These are phyloP conservation scores for Neodidymelliopsis sp. DNA, from an alignment of 2,329 filamentous ascomycete genomes.

Conservation along the genomic window DNA sequence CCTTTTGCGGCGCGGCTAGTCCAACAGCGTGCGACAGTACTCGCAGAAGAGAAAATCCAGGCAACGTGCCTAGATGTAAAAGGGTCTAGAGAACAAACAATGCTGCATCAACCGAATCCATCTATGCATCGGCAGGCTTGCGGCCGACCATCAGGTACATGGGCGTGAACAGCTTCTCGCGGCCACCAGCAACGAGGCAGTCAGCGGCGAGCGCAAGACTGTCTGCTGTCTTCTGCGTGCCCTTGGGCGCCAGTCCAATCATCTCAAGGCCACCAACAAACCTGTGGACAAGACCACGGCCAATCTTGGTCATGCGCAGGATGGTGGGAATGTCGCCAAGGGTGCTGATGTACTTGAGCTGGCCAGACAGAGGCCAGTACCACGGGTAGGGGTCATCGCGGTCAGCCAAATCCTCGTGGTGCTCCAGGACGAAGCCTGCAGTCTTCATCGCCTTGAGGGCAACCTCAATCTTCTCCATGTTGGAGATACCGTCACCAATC, in stretches of 20 bases:
- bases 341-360: conserved; percentile 83
- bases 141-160: conserved; percentile 97
- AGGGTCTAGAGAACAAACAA: conserved; percentile 29
- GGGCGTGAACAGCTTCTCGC: conserved; percentile 92
- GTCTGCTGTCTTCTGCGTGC: conserved; percentile 95
- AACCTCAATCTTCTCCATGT: conserved; percentile 90
- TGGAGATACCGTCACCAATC: conserved; percentile 93
- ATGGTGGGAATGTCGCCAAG: conserved; percentile 83
- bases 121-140: conserved; percentile 68
- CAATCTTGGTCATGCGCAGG: conserved; percentile 86
- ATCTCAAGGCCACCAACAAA: conserved; percentile 80
- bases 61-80: conserved; percentile 21
- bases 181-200: conserved; percentile 83
- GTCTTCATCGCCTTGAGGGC: conserved; percentile 82
- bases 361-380: conserved; percentile 92
- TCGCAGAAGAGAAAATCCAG: conserved; percentile 26
- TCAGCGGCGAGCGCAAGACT: conserved; percentile 83
- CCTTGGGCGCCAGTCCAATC: conserved; percentile 76
- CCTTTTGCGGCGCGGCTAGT: conserved; percentile 23
- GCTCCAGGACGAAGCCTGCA: conserved; percentile 83
- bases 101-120: conserved; percentile 17
- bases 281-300: conserved; percentile 76
- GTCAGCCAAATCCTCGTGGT: conserved; percentile 86
- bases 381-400: conserved; percentile 79
- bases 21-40: conserved; percentile 24